Percentiles rank a stretch among this genome's conserved stretches.
Evolutionary conservation across 495 filamentous ascomycete species (phyloP).

Genomic region (Lindgomyces ingoldianus): DNA sequence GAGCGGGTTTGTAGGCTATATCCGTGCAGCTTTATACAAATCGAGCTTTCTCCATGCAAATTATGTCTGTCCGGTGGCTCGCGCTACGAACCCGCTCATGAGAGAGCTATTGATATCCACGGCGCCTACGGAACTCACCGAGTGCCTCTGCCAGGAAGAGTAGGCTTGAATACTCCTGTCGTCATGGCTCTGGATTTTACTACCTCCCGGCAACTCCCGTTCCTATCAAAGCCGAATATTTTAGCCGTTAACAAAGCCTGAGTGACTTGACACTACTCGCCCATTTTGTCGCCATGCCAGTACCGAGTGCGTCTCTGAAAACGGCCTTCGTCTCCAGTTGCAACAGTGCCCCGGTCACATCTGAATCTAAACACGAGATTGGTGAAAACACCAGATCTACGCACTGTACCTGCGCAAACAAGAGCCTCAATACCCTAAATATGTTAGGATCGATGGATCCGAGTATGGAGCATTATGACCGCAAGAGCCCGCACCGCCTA

Average conservation of each 20-base stretch:
- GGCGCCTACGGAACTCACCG: background rate
- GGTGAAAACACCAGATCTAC: background rate
- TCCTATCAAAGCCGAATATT: background rate
- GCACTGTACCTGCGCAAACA: background rate
- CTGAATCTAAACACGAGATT: background rate
- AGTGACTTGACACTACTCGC: background rate
- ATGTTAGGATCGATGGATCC: background rate
- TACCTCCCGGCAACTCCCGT: background rate
- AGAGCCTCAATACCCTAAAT: background rate
- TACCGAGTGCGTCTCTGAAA: background rate
- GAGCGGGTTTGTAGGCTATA: too few relatives aligned
- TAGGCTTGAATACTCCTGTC: background rate
- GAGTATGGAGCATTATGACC: background rate
- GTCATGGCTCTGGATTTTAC: background rate
- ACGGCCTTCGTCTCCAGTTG: background rate
- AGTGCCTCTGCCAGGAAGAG: background rate
- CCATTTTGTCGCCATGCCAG: background rate
- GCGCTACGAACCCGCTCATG: too few relatives aligned
- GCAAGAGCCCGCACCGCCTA: background rate
- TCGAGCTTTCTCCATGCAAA: too few relatives aligned
- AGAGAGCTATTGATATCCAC: background rate
- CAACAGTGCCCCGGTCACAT: background rate
- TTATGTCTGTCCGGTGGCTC: too few relatives aligned
- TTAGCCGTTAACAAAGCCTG: background rate
- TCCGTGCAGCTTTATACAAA: too few relatives aligned